phyloP scores from a whole-genome alignment of 2,329 filamentous ascomycete species.

The Aspergillus piperis region DNA sequence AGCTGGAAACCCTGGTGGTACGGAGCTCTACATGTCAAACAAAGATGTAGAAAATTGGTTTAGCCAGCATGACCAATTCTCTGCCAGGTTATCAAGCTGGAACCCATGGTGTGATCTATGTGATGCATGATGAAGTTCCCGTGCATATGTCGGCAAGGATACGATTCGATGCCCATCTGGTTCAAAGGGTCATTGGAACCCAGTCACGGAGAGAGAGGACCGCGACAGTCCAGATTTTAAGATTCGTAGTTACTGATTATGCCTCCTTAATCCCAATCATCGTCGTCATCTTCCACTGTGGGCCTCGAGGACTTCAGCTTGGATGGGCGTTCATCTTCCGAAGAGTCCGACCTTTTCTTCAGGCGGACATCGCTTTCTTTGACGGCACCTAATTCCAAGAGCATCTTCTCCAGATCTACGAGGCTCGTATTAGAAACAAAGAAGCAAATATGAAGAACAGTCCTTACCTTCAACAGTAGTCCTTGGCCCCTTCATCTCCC shows the following conservation, averaged over 20 bases:
- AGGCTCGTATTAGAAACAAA: neutral
- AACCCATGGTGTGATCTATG: neutral
- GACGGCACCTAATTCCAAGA: constrained; percentile 81
- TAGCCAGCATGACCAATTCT: neutral
- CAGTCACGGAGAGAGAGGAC: neutral
- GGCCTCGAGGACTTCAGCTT: constrained; percentile 38
- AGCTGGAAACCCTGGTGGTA: neutral
- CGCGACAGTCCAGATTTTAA: neutral
- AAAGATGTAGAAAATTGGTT: neutral
- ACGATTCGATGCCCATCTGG: neutral
- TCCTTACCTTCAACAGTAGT: constrained; percentile 61
- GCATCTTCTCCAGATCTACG: constrained; percentile 72
- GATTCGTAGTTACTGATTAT: neutral
- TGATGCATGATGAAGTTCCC: neutral
- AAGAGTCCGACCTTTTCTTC: constrained; percentile 58
- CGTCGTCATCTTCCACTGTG: constrained; percentile 51
- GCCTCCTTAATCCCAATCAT: constrained; percentile 60
- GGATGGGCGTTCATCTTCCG: constrained; percentile 55
- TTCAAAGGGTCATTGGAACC: neutral
- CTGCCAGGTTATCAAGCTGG: neutral
- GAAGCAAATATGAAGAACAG: neutral
- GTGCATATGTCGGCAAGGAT: neutral
- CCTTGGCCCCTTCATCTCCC: constrained; percentile 71
- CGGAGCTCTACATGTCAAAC: neutral
- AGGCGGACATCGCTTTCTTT: constrained; percentile 77